Evolutionary conservation across 768 basidiomycete species (phyloP).

Genomic region (Panus rudis): DNA sequence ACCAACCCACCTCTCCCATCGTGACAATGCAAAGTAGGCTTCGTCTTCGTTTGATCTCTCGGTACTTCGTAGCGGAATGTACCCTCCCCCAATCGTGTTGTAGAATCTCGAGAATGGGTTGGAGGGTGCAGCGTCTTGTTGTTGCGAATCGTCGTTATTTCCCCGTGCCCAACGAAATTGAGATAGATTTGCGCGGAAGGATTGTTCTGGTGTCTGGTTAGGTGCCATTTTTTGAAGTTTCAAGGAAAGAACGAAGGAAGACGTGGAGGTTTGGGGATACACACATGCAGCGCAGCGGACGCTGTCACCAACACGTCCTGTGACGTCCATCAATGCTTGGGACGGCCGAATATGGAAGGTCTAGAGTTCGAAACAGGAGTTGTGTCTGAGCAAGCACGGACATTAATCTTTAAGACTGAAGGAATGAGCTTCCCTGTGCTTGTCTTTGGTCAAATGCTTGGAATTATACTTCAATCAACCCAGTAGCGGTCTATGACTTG

Average conservation of each 20-base stretch:
- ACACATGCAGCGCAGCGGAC: too few relatives aligned
- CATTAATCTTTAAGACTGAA: too few relatives aligned
- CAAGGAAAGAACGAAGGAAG: not conserved
- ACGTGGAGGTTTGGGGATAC: too few relatives aligned
- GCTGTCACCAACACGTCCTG: too few relatives aligned
- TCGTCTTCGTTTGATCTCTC: slow-evolving; percentile 92
- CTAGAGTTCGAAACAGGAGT: too few relatives aligned
- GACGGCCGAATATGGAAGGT: too few relatives aligned
- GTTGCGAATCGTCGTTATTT: slow-evolving; percentile 64
- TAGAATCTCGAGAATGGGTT: slow-evolving; percentile 87
- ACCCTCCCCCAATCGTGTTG: slow-evolving; percentile 76
- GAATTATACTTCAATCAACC: too few relatives aligned
- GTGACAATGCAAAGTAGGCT: slow-evolving; percentile 84
- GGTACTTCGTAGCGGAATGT: slow-evolving; percentile 78
- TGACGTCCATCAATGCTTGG: too few relatives aligned
- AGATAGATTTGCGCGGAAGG: slow-evolving; percentile 66
- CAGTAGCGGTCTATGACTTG: too few relatives aligned
- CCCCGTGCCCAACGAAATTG: slow-evolving; percentile 86
- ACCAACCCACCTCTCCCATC: slow-evolving; percentile 79
- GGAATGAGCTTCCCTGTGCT: too few relatives aligned
- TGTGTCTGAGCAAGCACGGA: too few relatives aligned
- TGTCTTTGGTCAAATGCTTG: too few relatives aligned
- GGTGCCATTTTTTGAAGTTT: slow-evolving; percentile 1
- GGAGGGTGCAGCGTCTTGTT: slow-evolving; percentile 28
- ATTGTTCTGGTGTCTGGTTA: slow-evolving; percentile 44